These are phyloP conservation scores for Lactifluus echinatus DNA, from an alignment of 768 basidiomycete species.

Conservation along the genomic window DNA sequence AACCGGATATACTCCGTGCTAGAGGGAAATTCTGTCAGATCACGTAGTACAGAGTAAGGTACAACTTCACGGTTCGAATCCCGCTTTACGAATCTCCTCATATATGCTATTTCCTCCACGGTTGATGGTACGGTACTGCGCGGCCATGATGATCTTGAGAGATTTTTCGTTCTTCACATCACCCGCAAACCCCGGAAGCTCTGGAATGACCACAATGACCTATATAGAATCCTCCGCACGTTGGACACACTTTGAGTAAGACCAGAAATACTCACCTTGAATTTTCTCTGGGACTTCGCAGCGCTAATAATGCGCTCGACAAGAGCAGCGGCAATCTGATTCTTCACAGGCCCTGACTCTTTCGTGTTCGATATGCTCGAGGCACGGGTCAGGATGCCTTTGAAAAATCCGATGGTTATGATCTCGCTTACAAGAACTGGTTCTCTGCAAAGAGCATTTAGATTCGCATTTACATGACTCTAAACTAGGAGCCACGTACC, in stretches of 20 bases:
- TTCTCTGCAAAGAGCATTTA: slow-evolving; percentile 40
- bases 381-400: not conserved
- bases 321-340: slow-evolving; percentile 76
- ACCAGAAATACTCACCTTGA: slow-evolving; percentile 44
- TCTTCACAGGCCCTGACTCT: slow-evolving; percentile 58
- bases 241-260: not conserved
- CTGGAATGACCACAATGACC: slow-evolving; percentile 85
- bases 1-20: slow-evolving; percentile 84
- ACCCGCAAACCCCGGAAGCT: slow-evolving; percentile 85
- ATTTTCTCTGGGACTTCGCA: slow-evolving; percentile 56
- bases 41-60: not conserved
- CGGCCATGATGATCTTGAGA: slow-evolving; percentile 80
- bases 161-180: slow-evolving; percentile 59
- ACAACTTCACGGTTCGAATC: slow-evolving; percentile 65
- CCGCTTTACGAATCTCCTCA: slow-evolving; percentile 67
- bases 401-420: not conserved
- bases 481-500: slow-evolving; percentile 38
- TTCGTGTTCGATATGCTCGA: slow-evolving; percentile 69
- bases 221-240: slow-evolving; percentile 24
- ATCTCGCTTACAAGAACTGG: slow-evolving; percentile 69
- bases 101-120: slow-evolving; percentile 83
- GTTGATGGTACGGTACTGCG: slow-evolving; percentile 82
- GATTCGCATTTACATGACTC: not conserved
- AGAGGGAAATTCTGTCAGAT: not conserved
- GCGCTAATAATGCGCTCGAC: slow-evolving; percentile 83